Percentiles rank a stretch among this genome's conserved stretches.
phyloP scores from a whole-genome alignment of 805 yeast genomes.

The Debaryomyces hansenii region DNA sequence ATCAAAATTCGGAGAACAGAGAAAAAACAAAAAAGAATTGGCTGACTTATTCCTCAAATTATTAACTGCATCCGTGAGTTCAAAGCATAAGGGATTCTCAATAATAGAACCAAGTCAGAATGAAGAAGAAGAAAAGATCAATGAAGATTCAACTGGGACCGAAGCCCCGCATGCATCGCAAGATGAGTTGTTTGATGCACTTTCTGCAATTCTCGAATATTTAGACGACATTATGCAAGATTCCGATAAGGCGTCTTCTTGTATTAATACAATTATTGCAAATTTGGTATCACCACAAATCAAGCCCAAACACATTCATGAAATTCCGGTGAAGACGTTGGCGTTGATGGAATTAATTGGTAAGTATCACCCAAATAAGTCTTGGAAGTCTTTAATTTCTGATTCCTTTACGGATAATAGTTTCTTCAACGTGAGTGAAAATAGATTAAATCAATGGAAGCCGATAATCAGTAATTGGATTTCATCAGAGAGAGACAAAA shows the following conservation, averaged over 20 bases:
- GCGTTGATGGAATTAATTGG: constrained; percentile 43
- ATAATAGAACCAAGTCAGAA: constrained; percentile 4
- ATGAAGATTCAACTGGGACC: constrained; percentile 9
- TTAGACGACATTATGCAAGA: constrained; percentile 51
- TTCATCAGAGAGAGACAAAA: constrained; percentile 57
- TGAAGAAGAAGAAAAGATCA: constrained; percentile 8
- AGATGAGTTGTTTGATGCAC: constrained; percentile 45
- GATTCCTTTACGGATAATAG: constrained; percentile 65
- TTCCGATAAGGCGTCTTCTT: constrained; percentile 55
- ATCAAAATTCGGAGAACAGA: constrained; percentile 62
- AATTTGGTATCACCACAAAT: constrained; percentile 54
- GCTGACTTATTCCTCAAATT: constrained; percentile 35
- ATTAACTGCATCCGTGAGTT: constrained; percentile 16
- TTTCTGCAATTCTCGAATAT: constrained; percentile 29
- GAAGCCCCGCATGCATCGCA: constrained; percentile 19
- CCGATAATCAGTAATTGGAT: constrained; percentile 64
- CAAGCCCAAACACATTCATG: constrained; percentile 42
- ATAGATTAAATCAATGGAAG: constrained; percentile 48
- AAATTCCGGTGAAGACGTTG: constrained; percentile 42
- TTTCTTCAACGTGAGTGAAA: constrained; percentile 45
- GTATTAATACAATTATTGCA: constrained; percentile 53
- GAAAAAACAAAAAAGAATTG: constrained; percentile 58
- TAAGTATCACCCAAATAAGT: constrained; percentile 38
- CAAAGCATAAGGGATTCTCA: constrained; percentile 10
- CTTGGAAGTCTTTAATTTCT: constrained; percentile 63